phyloP scores from a whole-genome alignment of 2,329 filamentous ascomycete species.

The Exophiala viscosa region DNA sequence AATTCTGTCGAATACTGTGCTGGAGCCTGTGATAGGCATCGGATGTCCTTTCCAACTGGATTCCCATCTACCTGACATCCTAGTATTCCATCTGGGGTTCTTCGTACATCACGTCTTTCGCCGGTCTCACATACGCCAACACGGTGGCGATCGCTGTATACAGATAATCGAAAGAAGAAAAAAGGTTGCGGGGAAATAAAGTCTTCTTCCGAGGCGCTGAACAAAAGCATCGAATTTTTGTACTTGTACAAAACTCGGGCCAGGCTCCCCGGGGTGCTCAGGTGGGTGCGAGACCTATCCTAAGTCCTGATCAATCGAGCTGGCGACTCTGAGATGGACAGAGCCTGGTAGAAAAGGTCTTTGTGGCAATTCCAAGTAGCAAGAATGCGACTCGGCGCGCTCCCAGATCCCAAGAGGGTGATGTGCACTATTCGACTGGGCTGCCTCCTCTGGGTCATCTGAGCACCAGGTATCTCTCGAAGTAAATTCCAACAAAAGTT shows the following conservation, averaged over 20 bases:
- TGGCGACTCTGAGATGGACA: not conserved
- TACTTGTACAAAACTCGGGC: conserved; percentile 5
- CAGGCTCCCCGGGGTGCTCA: not conserved
- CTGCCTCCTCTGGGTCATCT: not conserved
- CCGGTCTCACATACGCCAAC: too few relatives aligned
- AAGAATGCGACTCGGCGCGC: too few relatives aligned
- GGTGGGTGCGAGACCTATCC: not conserved
- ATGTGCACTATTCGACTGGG: too few relatives aligned
- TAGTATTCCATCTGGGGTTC: too few relatives aligned
- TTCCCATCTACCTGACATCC: too few relatives aligned
- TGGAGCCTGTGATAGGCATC: not conserved
- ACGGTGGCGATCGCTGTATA: too few relatives aligned
- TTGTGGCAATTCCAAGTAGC: too few relatives aligned
- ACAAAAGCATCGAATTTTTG: not conserved
- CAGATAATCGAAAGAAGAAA: too few relatives aligned
- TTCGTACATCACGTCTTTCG: too few relatives aligned
- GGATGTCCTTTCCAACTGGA: too few relatives aligned
- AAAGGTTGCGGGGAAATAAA: not conserved
- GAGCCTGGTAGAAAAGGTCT: not conserved
- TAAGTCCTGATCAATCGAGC: not conserved
- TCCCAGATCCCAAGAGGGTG: too few relatives aligned
- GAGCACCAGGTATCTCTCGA: conserved; percentile 5
- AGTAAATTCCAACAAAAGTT: not conserved
- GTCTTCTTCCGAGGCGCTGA: not conserved
- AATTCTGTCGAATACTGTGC: not conserved